Evolutionary conservation across 176 grass and related monocot species (phyloP), one percentile per base, ranked within the genome.

Genomic region (Stipa capillata): DNA sequence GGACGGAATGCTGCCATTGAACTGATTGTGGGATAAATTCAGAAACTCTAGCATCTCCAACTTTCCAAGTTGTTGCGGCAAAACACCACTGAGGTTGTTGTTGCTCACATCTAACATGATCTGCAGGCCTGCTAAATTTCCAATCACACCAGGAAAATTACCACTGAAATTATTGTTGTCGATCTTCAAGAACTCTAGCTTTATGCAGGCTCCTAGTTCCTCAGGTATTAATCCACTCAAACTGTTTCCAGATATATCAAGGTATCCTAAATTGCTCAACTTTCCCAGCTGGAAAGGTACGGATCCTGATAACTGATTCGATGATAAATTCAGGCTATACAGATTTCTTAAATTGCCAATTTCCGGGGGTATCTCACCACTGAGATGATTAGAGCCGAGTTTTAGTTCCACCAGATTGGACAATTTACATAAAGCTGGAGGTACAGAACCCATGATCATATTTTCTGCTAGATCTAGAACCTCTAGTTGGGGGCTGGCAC

Each of bases 21-120:
- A 65, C 18, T 80, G 83, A 25, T 91, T 91, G 34, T 87, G 85
- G 0, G 89, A 91, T 0, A 87, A 3, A 53, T 91, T 91, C 0
- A 85, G 8, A 18, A 18, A n/a, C 52, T 87, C 69, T 1, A 91
- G 23, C 89, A 76, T 87, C 4, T 2, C 2, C 8, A 91, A 51
- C 1, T 12, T 69, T 3, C 75, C 58, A 25, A 91, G 45, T 3
- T 74, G 17, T 7, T 17, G 36, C 63, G 90, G 73, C 37, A 92
- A 48, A 0, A 4, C 24, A 20, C 90, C 86, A 15, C 7, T 64
- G 3, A 92, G 39, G 23, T 35, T 25, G 21, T 92, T 92, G 1
- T 36, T 82, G 65, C 86, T 88, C 8, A 75, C 11, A 58, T 88
- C 90, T 1, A 92, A 28, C 2, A 71, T 43, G 2, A 79, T 23